A percentile compares a stretch with the other conserved stretches of the same genome.
phyloP scores from a whole-genome alignment of 768 basidiomycete genomes.

The Naganishia kalamii region DNA sequence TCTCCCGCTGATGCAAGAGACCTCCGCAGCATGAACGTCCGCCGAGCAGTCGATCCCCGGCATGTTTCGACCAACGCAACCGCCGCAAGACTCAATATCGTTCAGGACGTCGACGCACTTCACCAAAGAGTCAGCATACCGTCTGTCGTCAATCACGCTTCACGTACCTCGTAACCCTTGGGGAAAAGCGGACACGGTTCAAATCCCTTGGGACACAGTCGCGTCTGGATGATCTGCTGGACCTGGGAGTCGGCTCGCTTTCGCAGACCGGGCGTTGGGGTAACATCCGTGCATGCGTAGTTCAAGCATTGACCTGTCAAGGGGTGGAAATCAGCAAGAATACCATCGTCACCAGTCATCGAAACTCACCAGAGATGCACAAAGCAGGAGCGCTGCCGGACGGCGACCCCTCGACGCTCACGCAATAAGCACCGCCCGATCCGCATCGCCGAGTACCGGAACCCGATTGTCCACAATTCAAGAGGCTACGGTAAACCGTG shows the following conservation, averaged over 20 bases:
- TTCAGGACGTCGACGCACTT: slow-evolving; percentile 16
- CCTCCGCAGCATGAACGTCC: not conserved
- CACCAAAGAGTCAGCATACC: not conserved
- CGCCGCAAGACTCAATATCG: slow-evolving; percentile 15
- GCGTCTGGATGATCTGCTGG: not conserved
- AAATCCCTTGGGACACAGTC: not conserved
- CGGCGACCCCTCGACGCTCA: not conserved
- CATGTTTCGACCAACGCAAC: slow-evolving; percentile 12
- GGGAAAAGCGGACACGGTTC: slow-evolving; percentile 12
- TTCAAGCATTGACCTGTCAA: not conserved
- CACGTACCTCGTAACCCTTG: slow-evolving; percentile 13
- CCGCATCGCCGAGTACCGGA: slow-evolving; percentile 1
- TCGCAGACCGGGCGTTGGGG: not conserved
- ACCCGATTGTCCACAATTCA: not conserved
- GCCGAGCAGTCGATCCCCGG: slow-evolving; percentile 3
- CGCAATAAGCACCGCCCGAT: not conserved
- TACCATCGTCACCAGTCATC: not conserved
- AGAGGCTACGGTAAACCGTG: not conserved
- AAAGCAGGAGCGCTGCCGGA: not conserved
- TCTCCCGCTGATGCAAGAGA: not conserved
- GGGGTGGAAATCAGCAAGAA: not conserved
- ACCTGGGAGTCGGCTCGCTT: not conserved
- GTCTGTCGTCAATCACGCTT: not conserved
- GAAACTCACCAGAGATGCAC: slow-evolving; percentile 1
- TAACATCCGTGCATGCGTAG: not conserved